Base-by-base conservation (phyloP, 2,329 filamentous ascomycete genomes). In the Pseudogymnoascus sp. region DNA sequence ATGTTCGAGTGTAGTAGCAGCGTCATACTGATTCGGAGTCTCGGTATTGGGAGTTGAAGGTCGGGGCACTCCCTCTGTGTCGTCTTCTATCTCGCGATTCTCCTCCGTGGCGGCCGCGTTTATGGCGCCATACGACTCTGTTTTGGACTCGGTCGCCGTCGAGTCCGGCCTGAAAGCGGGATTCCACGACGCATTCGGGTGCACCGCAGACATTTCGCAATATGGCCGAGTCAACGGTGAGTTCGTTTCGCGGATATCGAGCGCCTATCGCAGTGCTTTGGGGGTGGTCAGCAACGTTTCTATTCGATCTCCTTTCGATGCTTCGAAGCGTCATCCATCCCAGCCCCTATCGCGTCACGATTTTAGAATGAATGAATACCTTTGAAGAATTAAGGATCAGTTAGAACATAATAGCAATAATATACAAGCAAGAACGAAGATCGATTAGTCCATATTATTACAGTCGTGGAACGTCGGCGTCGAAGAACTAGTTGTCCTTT, bases 131-230 rank as follows among this genome's bases (percentile, higher is more conserved):
- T 23, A 43, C 10, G 65, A 19, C 29, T 68, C 62, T 43, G 64
- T 31, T 39, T 63, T 62, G 49, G 66, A 63, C 64, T 64, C 39
- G 33, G 69, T 67, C 58, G 69, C 67, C 41, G 65, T 62, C 62
- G 73, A 70, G 68, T 81, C 75, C 64, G 80, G 80, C 78, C 79
- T 80, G 69, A 78, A 73, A 58, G 81, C 80, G 63, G 80, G 80
- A 73, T 83, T 75, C 80, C 80, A 82, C 63, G 78, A 75, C 65
- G 77, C 73, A 68, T 71, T 74, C 49, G 75, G 71, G 65, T 74
- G 73, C 71, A 77, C 74, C 62, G 76, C 76, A 62, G 76, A 67
- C 79, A 82, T 81, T 64, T 67, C 65, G 63, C 49, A 55, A 35
- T 55, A 21, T 55, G n/a, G n/a, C 49, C 49, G 19, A 33, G 49